Percentiles rank a stretch among this genome's conserved stretches.
Evolutionary conservation across 73 alveolate species (phyloP).

Genomic region (Durusdinium trenchii): DNA sequence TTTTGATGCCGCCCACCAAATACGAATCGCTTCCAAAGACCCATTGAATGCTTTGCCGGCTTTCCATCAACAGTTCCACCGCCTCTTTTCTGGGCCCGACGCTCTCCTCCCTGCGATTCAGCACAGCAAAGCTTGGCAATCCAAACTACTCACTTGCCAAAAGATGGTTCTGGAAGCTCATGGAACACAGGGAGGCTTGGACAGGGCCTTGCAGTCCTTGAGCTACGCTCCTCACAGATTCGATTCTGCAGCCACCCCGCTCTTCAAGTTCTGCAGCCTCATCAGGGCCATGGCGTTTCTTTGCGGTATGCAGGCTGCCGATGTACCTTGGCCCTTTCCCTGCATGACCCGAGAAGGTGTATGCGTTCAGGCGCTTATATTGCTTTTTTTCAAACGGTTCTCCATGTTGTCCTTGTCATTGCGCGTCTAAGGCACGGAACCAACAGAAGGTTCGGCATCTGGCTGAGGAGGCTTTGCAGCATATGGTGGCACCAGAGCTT

Average conservation of each 20-base stretch:
- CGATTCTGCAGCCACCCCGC: not conserved
- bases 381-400: too few relatives aligned
- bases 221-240: not conserved
- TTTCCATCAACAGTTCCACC: not conserved
- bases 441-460: not conserved
- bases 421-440: not conserved
- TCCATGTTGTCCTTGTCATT: not conserved
- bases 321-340: not conserved
- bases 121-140: not conserved
- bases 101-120: conserved; percentile 28
- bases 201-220: not conserved
- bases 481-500: not conserved
- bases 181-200: not conserved
- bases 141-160: conserved; percentile 12
- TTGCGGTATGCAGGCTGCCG: conserved; percentile 71
- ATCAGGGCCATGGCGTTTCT: not conserved
- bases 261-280: conserved; percentile 20
- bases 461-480: conserved; percentile 49
- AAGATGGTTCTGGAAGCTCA: not conserved
- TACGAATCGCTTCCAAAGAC: conserved; percentile 36
- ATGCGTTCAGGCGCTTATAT: too few relatives aligned
- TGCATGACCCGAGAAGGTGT: too few relatives aligned
- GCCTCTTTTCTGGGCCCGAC: not conserved
- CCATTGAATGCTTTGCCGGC: not conserved
- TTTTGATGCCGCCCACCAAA: conserved; percentile 39